A percentile compares a stretch with the other conserved stretches of the same genome.
phyloP scores from a whole-genome alignment of 495 filamentous ascomycete genomes.

The Penicillium argentinense region DNA sequence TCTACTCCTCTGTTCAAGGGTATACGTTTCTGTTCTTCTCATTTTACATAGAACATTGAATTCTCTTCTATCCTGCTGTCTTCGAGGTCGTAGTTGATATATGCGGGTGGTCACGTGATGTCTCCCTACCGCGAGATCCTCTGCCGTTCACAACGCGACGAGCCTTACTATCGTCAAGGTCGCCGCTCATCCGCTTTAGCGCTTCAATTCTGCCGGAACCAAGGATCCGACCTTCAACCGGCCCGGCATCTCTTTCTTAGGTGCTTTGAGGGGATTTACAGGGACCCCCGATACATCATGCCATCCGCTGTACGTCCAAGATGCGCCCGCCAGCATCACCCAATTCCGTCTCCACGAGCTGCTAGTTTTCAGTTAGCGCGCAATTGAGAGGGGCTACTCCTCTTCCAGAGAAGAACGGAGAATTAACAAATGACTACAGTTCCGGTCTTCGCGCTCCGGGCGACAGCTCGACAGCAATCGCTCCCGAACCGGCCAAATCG shows the following conservation, averaged over 20 bases:
- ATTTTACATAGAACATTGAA: too few species aligned
- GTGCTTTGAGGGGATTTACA: neutral
- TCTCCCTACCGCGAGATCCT: constrained; percentile 1
- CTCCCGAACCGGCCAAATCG: constrained; percentile 73
- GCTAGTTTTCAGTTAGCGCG: neutral
- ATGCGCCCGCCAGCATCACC: constrained; percentile 9
- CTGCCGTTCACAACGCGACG: constrained; percentile 1
- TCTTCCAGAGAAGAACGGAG: neutral
- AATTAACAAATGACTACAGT: constrained; percentile 27
- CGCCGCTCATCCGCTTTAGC: too few species aligned
- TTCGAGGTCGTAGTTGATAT: too few species aligned
- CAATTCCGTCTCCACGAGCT: neutral
- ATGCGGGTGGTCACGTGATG: constrained; percentile 15
- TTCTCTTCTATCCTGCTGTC: too few species aligned
- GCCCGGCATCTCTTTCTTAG: neutral
- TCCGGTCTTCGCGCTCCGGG: constrained; percentile 46
- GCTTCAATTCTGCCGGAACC: neutral
- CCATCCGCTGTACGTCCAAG: constrained; percentile 44
- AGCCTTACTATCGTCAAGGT: too few species aligned
- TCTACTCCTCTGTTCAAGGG: neutral
- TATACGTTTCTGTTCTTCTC: too few species aligned
- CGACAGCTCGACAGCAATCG: constrained; percentile 57
- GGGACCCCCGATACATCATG: constrained; percentile 27
- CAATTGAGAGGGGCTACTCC: neutral
- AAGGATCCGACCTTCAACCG: neutral